phyloP scores from a whole-genome alignment of 257 asterid species.

The Penstemon davidsonii region DNA sequence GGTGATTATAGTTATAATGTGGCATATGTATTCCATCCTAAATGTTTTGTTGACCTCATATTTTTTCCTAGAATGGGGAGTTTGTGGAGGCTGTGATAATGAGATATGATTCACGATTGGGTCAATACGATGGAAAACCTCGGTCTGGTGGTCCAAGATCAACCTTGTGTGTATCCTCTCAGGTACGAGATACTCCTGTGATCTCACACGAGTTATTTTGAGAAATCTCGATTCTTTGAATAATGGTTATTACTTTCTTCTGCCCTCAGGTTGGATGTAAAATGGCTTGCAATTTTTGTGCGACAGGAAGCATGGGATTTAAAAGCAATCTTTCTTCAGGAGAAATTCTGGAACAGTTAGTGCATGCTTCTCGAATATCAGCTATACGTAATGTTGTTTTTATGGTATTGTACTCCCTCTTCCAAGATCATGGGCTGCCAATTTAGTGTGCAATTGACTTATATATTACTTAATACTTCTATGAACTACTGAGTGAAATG shows the following conservation, averaged over 20 bases:
- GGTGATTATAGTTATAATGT: constrained; percentile 5
- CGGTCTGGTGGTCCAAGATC: constrained; percentile 95
- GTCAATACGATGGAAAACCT: constrained; percentile 78
- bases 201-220: not conserved
- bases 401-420: constrained; percentile 57
- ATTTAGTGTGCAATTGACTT: constrained; percentile 15
- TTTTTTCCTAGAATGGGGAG: constrained; percentile 71
- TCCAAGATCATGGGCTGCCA: not conserved
- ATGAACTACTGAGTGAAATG: constrained; percentile 2
- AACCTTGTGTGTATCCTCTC: constrained; percentile 92
- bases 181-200: constrained; percentile 47
- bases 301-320: constrained; percentile 99
- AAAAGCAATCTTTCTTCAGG: constrained; percentile 85
- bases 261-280: constrained; percentile 89
- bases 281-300: constrained; percentile 98
- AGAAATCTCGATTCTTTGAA: not conserved
- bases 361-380: constrained; percentile 83
- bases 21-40: not conserved
- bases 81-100: constrained; percentile 92
- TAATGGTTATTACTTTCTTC: constrained; percentile 3
- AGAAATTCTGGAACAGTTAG: constrained; percentile 90
- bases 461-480: not conserved
- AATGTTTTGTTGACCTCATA: constrained; percentile 5
- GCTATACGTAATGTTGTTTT: constrained; percentile 87
- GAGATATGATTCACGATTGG: constrained; percentile 89